A percentile compares a stretch with the other conserved stretches of the same genome.
phyloP scores from a whole-genome alignment of 306 rosid genomes.

The Senna siamea region DNA sequence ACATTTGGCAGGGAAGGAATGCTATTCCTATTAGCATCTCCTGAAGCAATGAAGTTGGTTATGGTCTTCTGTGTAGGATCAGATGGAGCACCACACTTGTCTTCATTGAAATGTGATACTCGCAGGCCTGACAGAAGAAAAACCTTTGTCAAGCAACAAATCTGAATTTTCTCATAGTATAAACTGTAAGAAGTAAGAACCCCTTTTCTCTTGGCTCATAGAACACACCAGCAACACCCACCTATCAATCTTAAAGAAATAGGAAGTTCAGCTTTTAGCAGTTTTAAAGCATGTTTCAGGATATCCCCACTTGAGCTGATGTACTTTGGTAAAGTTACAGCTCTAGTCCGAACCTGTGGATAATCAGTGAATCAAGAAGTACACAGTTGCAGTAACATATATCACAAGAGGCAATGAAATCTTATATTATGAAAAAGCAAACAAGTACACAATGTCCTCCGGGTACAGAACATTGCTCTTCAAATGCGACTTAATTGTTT shows the following conservation, averaged over 20 bases:
- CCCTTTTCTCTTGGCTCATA: constrained; percentile 31
- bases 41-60: constrained; percentile 60
- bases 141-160: constrained; percentile 35
- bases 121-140: constrained; percentile 70
- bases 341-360: constrained; percentile 84
- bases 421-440: constrained; percentile 28
- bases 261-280: constrained; percentile 94
- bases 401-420: constrained; percentile 14
- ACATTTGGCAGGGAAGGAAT: constrained; percentile 45
- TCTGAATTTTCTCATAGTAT: constrained; percentile 22
- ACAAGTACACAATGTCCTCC: constrained; percentile 17
- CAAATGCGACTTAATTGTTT: constrained; percentile 2
- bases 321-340: constrained; percentile 74
- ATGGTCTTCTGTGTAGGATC: constrained; percentile 82
- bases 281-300: constrained; percentile 77
- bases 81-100: constrained; percentile 46
- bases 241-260: constrained; percentile 87
- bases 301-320: constrained; percentile 76
- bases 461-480: constrained; percentile 8
- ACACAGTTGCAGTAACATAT: constrained; percentile 5
- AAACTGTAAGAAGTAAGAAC: constrained; percentile 1
- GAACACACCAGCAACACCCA: constrained; percentile 38
- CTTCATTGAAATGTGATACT: constrained; percentile 74
- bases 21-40: constrained; percentile 52
- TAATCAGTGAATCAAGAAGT: constrained; percentile 34